Base-by-base conservation (phyloP, 2,329 filamentous ascomycete genomes). In the Septoria petroselini region DNA sequence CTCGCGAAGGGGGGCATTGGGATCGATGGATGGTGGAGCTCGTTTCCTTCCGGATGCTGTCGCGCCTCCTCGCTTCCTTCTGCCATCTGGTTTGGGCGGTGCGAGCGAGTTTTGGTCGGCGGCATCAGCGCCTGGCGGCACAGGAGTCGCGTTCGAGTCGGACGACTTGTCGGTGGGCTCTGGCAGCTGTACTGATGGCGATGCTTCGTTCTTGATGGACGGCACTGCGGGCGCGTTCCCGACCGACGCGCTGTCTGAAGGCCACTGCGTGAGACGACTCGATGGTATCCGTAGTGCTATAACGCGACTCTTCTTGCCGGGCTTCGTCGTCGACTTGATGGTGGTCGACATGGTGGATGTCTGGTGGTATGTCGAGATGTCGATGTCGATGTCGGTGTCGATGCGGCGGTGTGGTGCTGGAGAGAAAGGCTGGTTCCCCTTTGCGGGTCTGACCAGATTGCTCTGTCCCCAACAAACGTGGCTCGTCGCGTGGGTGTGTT, bases 11-110 rank as follows among this genome's bases (percentile, higher is more conserved):
- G 62, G 61, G 11, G 59, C 62, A 43, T 64, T 62, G 14, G 64
- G 63, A 57, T 91, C 87, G 63, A 73, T 66, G 30, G 62, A 61
- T 4, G 66, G 63, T 19, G 66, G 63, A 52, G 67, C 65, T 39
- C 65, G 56, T 54, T 66, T 67, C n/a, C 62, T 54, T n/a, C 61
- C 64, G 23, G 48, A 43, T 25, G 46, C 50, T 14, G 57, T 52
- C 34, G 56, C 70, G 63, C 68, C 73, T 67, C 62, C 70, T 71
- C 91, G 91, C 74, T 88, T 89, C 76, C 88, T 90, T 9, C 76
- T 73, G 5, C 76, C 82, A 47, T 61, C 61, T 30, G 58, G 57
- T 31, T 65, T 68, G 12, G 73, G 72, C 9, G 76, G 71, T 41
- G 73, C 73, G 31, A 75, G 65, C 33, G 72, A 66, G 60, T 66